Conservation (phyloP, 164 flowering plant species). For the Piper longum region DNA sequence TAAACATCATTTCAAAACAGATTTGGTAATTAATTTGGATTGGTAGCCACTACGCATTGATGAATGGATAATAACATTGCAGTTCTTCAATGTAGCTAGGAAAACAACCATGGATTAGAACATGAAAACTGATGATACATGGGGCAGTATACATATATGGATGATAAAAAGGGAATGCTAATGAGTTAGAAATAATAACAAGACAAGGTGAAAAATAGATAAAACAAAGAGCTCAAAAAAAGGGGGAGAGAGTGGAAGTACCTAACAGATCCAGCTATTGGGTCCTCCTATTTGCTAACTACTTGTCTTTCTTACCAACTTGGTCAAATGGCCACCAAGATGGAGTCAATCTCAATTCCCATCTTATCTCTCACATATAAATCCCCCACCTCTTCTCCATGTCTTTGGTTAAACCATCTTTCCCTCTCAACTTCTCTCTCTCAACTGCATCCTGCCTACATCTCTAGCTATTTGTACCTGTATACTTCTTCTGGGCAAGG, state of each 20-base stretch:
- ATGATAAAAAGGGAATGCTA: too few species aligned
- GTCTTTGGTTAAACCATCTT: conserved; percentile 1
- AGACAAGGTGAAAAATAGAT: background rate
- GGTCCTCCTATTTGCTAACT: conserved; percentile 5
- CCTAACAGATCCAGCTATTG: conserved; percentile 12
- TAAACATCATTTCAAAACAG: background rate
- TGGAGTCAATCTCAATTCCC: conserved; percentile 11
- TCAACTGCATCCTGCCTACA: background rate
- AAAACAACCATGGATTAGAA: too few species aligned
- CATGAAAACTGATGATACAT: too few species aligned
- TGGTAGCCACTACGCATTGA: too few species aligned
- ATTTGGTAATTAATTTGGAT: too few species aligned
- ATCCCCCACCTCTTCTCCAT: conserved; percentile 4
- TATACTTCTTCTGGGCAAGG: too few species aligned
- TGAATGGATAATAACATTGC: too few species aligned
- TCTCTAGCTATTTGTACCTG: too few species aligned
- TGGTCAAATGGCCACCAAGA: conserved; percentile 15
- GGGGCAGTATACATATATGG: too few species aligned
- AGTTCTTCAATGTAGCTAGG: too few species aligned
- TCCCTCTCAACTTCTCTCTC: background rate
- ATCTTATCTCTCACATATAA: conserved; percentile 1
- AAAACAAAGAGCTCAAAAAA: background rate
- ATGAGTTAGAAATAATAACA: background rate
- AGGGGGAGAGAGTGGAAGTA: conserved; percentile 6
- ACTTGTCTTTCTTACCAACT: conserved; percentile 17